Percentiles rank a stretch among this genome's conserved stretches.
Evolutionary conservation across 2,329 filamentous ascomycete genomes (phyloP).

Genomic region (Claviceps africana): DNA sequence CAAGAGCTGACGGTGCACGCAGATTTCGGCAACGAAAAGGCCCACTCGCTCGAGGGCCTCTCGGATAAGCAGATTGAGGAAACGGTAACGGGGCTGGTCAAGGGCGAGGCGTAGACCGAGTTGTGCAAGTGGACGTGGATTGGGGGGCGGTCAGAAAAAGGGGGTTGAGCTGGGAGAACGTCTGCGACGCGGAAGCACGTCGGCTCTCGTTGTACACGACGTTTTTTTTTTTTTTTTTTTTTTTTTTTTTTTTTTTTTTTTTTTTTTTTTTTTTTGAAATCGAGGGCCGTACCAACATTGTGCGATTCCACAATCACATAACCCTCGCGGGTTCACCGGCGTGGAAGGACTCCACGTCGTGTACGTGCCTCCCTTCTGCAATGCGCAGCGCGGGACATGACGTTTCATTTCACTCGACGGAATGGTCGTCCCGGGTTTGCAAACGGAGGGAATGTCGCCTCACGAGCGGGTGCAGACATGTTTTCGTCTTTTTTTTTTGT

Average conservation of each 20-base stretch:
- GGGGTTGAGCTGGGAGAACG: not conserved
- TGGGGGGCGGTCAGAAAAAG: not conserved
- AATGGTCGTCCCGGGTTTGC: not conserved
- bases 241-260: too few species aligned
- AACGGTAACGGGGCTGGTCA: conserved; percentile 39
- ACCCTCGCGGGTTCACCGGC: not conserved
- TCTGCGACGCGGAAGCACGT: too few species aligned
- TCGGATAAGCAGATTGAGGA: conserved; percentile 50
- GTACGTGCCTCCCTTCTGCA: too few species aligned
- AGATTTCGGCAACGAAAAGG: conserved; percentile 45
- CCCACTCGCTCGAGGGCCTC: conserved; percentile 43
- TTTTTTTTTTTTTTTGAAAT: too few species aligned
- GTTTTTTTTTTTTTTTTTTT: too few species aligned
- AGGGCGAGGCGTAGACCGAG: conserved; percentile 13
- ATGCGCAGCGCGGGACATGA: not conserved
- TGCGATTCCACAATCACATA: too few species aligned
- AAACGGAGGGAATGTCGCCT: not conserved
- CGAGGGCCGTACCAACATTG: too few species aligned
- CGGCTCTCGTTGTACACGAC: not conserved
- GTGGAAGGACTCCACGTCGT: not conserved
- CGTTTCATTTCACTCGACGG: not conserved
- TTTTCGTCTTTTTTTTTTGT: not conserved
- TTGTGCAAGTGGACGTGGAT: not conserved
- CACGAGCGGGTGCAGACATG: not conserved
- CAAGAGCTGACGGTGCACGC: not conserved